Evolutionary conservation across 1,284 basidiomycete genomes (phyloP).

Genomic region (Trichosporon sp.): DNA sequence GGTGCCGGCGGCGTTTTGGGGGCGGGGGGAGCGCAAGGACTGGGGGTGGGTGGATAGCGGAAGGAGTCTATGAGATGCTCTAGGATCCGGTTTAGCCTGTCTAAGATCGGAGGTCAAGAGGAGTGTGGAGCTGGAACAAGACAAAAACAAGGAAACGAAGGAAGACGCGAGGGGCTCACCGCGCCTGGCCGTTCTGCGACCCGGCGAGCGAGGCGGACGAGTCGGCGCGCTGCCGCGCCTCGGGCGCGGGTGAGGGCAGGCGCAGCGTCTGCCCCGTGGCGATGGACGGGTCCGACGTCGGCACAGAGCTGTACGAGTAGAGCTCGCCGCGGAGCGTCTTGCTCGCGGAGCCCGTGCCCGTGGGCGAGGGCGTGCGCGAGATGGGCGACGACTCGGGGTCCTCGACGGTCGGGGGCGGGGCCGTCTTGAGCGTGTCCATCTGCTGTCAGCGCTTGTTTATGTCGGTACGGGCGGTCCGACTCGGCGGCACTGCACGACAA

Average conservation of each 20-base stretch:
- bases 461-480: too few species aligned
- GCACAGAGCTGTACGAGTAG: conserved; percentile 21
- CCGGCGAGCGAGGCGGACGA: background rate
- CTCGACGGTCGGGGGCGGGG: conserved; percentile 13
- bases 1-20: background rate
- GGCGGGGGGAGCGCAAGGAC: background rate
- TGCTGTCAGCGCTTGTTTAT: background rate
- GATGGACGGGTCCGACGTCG: background rate
- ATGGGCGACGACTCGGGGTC: conserved; percentile 28
- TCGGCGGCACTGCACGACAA: too few species aligned
- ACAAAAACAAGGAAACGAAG: background rate
- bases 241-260: background rate
- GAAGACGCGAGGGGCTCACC: background rate
- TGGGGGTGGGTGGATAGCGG: background rate
- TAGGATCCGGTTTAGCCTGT: background rate
- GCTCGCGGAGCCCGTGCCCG: conserved; percentile 14
- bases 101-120: background rate
- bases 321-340: conserved; percentile 21
- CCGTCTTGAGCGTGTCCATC: conserved; percentile 20
- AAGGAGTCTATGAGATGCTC: background rate
- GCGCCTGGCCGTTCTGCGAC: background rate
- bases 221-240: background rate
- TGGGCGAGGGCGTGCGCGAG: conserved; percentile 34
- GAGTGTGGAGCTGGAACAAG: background rate
- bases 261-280: background rate